Percentiles rank a stretch among this genome's conserved stretches.
Conservation (phyloP, 2,329 filamentous ascomycete genomes). For the Pyricularia grisea region DNA sequence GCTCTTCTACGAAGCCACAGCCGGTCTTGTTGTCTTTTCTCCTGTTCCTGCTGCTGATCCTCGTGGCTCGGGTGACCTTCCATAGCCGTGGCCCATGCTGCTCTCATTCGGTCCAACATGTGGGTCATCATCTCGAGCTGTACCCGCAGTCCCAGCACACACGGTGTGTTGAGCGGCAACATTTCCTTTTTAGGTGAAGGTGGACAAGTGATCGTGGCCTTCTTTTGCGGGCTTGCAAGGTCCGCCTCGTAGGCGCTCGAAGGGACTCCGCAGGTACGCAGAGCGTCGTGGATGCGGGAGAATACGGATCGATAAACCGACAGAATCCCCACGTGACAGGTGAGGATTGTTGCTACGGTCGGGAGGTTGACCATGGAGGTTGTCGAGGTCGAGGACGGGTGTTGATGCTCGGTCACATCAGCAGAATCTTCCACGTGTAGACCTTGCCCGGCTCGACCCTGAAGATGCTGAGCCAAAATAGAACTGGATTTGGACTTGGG, state of each 20-base stretch:
- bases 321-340: neutral
- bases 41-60: neutral
- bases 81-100: neutral
- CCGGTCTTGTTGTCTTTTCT: neutral
- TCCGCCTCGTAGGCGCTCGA: neutral
- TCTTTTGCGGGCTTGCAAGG: neutral
- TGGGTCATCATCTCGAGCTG: neutral
- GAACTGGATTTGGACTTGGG: neutral
- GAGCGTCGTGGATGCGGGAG: neutral
- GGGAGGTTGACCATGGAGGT: neutral
- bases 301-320: neutral
- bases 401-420: neutral
- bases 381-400: neutral
- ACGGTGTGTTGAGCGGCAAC: neutral
- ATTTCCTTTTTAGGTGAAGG: neutral
- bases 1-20: neutral
- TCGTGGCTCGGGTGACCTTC: neutral
- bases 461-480: neutral
- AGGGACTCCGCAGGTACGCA: neutral
- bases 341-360: neutral
- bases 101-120: neutral
- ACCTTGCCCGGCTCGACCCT: neutral
- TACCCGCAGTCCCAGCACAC: neutral
- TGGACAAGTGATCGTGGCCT: neutral
- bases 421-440: neutral